Base-by-base conservation (phyloP, 352 stramenopile species). In the Phytophthora parvispora region DNA sequence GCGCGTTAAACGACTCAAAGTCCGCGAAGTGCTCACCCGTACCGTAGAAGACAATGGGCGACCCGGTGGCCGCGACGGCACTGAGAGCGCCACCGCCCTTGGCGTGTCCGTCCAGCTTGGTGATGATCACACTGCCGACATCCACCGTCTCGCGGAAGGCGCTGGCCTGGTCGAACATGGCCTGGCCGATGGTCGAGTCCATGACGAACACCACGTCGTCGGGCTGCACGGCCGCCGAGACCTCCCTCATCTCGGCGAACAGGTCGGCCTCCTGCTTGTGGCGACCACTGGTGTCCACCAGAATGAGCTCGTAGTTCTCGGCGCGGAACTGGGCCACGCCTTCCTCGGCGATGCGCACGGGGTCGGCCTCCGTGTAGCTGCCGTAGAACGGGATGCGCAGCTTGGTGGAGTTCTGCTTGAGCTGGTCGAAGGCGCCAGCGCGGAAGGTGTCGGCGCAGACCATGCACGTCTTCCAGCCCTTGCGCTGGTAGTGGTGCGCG, bases 371-470 rank as follows among this genome's bases (percentile, higher is more conserved):
- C 9, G 96, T 99, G 82, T 99, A 99, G 68, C 84, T 97, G 27
- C 98, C 98, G 78, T 99, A 99, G 77, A 99, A 99, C 13, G 98
- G 98, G 56, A 99, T 96, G 20, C 94, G 90, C 63, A 99, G 80
- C 84, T 99, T 99, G 28, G 97, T 99, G 28, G 98, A 98, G 87
- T 99, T 99, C 83, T 99, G 98, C 81, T 99, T 99, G 20, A 99
- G 83, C 77, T 99, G 98, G 83, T 99, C 98, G 72, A 99, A 99
- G 3, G 98, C 98, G 60, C 98, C 98, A 6, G 98, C 98, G 42
- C 97, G 91, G 80, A 99, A 99, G 29, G 98, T 99, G 89, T 99
- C 98, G 16, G 97, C 98, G 80, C 98, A 99, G 5, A 99, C 98
- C 98, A 99, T 99, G 70, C 91, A 98, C 36, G 95, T 99, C 83